phyloP scores from a whole-genome alignment of 2,329 filamentous ascomycete genomes.

The Monosporascus cannonballus region DNA sequence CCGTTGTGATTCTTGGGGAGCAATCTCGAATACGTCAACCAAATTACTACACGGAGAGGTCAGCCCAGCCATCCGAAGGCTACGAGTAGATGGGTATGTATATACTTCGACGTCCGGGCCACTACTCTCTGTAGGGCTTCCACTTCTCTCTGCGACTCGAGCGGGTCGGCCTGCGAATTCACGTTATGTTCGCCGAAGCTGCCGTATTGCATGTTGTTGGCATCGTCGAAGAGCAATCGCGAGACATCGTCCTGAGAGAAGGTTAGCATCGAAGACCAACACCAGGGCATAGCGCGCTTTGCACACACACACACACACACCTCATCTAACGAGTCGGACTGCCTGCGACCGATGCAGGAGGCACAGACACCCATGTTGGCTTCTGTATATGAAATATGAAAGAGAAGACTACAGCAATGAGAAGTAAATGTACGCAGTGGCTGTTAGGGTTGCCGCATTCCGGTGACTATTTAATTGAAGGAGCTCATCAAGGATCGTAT shows the following conservation, averaged over 20 bases:
- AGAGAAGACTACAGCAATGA: neutral
- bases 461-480: conserved; percentile 10
- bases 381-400: neutral
- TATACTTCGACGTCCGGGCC: conserved; percentile 58
- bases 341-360: conserved; percentile 51
- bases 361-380: conserved; percentile 52
- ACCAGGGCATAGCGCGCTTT: neutral
- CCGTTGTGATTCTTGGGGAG: conserved; percentile 39
- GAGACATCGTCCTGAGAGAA: conserved; percentile 46
- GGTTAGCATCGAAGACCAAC: conserved; percentile 6
- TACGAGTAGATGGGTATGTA: conserved; percentile 3
- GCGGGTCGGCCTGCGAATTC: conserved; percentile 50
- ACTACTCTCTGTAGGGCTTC: conserved; percentile 60
- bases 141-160: conserved; percentile 57
- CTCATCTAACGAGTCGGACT: conserved; percentile 48
- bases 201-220: conserved; percentile 53
- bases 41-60: conserved; percentile 45
- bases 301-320: conserved; percentile 38
- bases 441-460: neutral
- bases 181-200: conserved; percentile 54
- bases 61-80: conserved; percentile 10
- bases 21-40: conserved; percentile 62
- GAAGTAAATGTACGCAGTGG: conserved; percentile 1
- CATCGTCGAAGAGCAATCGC: conserved; percentile 55
- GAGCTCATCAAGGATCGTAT: conserved; percentile 26